A percentile compares a stretch with the other conserved stretches of the same genome.
Evolutionary conservation across 257 asterid genomes (phyloP).

Genomic region (Solanum dulcamara): DNA sequence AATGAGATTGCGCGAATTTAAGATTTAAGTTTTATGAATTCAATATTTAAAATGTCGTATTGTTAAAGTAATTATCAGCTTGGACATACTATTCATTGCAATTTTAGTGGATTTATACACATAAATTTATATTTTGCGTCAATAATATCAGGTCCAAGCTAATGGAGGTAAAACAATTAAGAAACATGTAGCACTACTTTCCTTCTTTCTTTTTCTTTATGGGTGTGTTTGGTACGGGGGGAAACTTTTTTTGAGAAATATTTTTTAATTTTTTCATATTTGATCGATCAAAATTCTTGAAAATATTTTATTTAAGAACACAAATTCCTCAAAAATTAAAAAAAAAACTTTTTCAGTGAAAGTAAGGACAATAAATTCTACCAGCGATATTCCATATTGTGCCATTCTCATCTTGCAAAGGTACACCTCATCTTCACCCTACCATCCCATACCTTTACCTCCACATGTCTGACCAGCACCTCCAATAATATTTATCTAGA

Average conservation of each 20-base stretch:
- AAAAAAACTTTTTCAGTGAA: not conserved
- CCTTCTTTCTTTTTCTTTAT: not conserved
- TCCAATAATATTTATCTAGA: not conserved
- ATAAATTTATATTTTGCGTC: not conserved
- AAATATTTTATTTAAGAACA: not conserved
- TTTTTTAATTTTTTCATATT: not conserved
- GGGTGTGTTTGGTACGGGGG: not conserved
- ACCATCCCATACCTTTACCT: not conserved
- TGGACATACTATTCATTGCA: too few species aligned
- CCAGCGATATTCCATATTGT: not conserved
- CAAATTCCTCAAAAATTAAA: not conserved
- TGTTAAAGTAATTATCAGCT: too few species aligned
- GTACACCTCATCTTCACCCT: not conserved
- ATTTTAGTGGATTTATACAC: too few species aligned
- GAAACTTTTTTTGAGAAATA: not conserved
- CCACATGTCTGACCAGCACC: not conserved
- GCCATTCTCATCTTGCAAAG: not conserved
- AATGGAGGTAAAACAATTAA: not conserved
- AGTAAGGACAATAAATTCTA: not conserved
- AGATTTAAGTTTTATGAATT: not conserved
- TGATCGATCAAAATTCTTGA: not conserved
- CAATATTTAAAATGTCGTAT: not conserved
- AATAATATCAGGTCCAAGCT: not conserved
- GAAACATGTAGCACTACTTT: not conserved
- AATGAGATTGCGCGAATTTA: not conserved